Conservation (phyloP, 805 yeast genomes). For the Starmerella bombi region DNA sequence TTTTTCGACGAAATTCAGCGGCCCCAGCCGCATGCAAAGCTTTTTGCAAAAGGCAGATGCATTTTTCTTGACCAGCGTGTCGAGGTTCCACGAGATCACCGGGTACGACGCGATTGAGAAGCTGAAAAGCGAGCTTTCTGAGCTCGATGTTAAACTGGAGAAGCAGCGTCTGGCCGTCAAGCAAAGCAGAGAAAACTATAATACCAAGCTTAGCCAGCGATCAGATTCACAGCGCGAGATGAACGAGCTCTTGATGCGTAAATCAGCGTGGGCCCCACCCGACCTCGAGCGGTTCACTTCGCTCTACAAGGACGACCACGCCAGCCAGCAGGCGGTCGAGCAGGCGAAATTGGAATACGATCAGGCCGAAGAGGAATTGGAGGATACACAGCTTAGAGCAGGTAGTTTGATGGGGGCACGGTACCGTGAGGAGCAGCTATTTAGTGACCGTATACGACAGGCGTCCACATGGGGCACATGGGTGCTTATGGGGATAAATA, state of each 20-base stretch:
- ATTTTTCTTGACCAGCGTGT: conserved; percentile 28
- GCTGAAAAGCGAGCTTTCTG: conserved; percentile 48
- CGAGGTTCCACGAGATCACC: conserved; percentile 74
- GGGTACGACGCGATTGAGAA: conserved; percentile 76
- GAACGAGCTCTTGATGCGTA: conserved; percentile 75
- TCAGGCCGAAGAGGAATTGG: conserved; percentile 40
- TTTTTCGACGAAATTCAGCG: not conserved
- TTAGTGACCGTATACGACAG: conserved; percentile 92
- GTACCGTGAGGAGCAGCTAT: conserved; percentile 92
- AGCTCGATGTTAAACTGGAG: conserved; percentile 39
- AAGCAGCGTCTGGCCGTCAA: conserved; percentile 36
- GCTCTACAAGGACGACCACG: conserved; percentile 69
- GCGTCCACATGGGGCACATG: conserved; percentile 97
- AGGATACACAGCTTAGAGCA: conserved; percentile 52
- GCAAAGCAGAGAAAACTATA: conserved; percentile 28
- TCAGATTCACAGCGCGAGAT: conserved; percentile 67
- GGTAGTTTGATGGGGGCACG: conserved; percentile 70
- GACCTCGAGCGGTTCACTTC: conserved; percentile 80
- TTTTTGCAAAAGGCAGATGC: conserved; percentile 27
- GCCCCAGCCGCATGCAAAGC: not conserved
- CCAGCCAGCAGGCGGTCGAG: conserved; percentile 47
- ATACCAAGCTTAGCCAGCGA: conserved; percentile 32
- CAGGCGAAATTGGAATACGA: conserved; percentile 40
- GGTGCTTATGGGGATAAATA: conserved; percentile 74
- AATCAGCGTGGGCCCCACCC: conserved; percentile 60